Percentiles rank a stretch among this genome's conserved stretches.
Conservation (phyloP, 148 eudicot genomes). For the Rhododendron vialii region DNA sequence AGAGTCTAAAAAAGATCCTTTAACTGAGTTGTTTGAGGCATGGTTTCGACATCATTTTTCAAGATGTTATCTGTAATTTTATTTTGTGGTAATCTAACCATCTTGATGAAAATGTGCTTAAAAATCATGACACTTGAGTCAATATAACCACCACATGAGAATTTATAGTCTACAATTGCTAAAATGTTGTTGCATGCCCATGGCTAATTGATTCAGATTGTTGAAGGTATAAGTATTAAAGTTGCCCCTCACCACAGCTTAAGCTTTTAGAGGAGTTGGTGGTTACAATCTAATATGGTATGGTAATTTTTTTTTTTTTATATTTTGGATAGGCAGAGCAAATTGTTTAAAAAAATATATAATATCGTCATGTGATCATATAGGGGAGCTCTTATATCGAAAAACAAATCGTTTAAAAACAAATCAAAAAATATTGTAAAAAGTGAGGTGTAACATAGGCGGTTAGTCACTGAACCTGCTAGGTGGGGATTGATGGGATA, state of each 20-base stretch:
- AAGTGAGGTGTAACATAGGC: background rate
- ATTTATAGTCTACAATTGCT: background rate
- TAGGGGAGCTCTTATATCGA: no score
- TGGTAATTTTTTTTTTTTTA: no score
- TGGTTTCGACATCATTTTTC: slow-evolving; percentile 14
- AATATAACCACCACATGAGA: background rate
- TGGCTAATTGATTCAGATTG: background rate
- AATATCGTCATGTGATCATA: no score
- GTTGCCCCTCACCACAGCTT: no score
- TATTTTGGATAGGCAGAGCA: no score
- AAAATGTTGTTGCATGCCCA: background rate
- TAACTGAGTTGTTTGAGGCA: slow-evolving; percentile 80
- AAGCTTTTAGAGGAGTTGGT: no score
- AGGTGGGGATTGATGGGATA: background rate
- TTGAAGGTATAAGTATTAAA: no score
- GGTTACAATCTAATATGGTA: no score
- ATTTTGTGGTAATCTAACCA: background rate
- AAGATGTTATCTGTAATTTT: background rate
- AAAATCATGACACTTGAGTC: background rate
- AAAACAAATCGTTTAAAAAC: no score
- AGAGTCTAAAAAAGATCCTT: slow-evolving; percentile 76
- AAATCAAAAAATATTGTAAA: no score
- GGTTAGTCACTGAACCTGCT: background rate
- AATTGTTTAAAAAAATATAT: no score
- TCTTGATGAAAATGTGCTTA: background rate